A percentile compares a stretch with the other conserved stretches of the same genome.
Evolutionary conservation across 805 yeast species (phyloP).

Genomic region (Vanderwaltozyma polyspora): DNA sequence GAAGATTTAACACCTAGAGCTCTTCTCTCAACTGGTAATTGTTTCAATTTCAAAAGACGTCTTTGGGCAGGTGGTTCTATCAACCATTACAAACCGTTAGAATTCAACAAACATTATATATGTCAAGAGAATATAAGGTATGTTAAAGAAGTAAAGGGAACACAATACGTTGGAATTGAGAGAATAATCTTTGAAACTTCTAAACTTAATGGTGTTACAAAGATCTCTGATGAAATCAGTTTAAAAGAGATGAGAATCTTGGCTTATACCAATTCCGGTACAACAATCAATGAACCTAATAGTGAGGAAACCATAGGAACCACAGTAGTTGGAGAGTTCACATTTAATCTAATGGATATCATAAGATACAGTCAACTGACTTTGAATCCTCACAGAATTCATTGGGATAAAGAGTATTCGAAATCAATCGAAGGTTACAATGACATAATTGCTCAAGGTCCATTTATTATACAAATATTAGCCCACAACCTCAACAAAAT

Average conservation of each 20-base stretch:
- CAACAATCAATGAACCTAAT: background rate
- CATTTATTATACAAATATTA: slow-evolving; percentile 53
- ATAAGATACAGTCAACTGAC: slow-evolving; percentile 62
- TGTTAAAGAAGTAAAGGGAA: slow-evolving; percentile 28
- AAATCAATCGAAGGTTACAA: slow-evolving; percentile 46
- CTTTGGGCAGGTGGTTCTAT: slow-evolving; percentile 76
- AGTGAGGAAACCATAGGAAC: background rate
- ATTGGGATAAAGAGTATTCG: slow-evolving; percentile 53
- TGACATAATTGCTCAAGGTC: slow-evolving; percentile 65
- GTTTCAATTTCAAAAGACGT: slow-evolving; percentile 40
- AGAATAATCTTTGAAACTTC: slow-evolving; percentile 31
- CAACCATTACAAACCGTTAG: slow-evolving; percentile 29
- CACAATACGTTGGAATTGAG: slow-evolving; percentile 44
- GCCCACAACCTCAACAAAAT: slow-evolving; percentile 38
- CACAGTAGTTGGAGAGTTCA: slow-evolving; percentile 7
- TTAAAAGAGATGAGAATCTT: slow-evolving; percentile 48
- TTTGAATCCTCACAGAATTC: slow-evolving; percentile 77
- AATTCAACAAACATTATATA: slow-evolving; percentile 28
- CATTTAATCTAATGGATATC: slow-evolving; percentile 33
- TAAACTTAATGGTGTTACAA: too few relatives aligned
- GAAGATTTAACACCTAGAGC: slow-evolving; percentile 56
- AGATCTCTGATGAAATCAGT: slow-evolving; percentile 21
- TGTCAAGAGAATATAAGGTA: slow-evolving; percentile 46
- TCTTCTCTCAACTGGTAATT: slow-evolving; percentile 6
- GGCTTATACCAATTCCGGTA: slow-evolving; percentile 42